Evolutionary conservation across 2,329 filamentous ascomycete species (phyloP).

Genomic region (Pseudocercospora pini-densiflorae): DNA sequence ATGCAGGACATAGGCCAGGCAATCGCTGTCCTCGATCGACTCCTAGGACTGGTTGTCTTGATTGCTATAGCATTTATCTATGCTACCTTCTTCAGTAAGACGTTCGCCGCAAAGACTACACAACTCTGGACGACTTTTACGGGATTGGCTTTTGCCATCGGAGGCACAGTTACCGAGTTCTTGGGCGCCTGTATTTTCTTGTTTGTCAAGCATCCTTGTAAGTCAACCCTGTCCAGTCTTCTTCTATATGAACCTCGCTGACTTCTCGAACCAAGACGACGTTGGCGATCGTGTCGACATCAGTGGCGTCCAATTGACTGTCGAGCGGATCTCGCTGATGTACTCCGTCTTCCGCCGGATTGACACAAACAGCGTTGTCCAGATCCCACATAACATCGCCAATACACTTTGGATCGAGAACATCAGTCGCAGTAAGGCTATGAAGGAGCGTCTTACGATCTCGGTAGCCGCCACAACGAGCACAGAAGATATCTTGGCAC

Average conservation of each 20-base stretch:
- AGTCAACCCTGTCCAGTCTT: background rate
- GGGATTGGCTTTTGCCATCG: constrained; percentile 81
- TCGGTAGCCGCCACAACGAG: constrained; percentile 64
- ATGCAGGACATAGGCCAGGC: constrained; percentile 43
- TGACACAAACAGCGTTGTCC: constrained; percentile 35
- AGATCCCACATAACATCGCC: constrained; percentile 44
- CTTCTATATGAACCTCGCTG: background rate
- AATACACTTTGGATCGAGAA: constrained; percentile 47
- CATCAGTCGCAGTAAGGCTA: constrained; percentile 39
- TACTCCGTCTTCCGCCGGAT: constrained; percentile 40
- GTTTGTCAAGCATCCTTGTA: constrained; percentile 85
- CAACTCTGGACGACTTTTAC: constrained; percentile 33
- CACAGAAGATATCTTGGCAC: constrained; percentile 56
- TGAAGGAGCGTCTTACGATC: constrained; percentile 41
- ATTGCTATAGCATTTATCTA: constrained; percentile 39
- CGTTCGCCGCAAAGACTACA: constrained; percentile 32
- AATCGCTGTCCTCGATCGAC: constrained; percentile 41
- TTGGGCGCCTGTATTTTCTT: constrained; percentile 95
- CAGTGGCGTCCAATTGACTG: constrained; percentile 33
- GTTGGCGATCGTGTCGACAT: constrained; percentile 37
- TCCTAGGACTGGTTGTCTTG: constrained; percentile 38
- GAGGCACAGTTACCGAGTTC: constrained; percentile 90
- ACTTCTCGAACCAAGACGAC: constrained; percentile 64
- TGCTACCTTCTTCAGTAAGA: constrained; percentile 39
- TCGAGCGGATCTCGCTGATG: constrained; percentile 39